Evolutionary conservation across 2,329 filamentous ascomycete species (phyloP), one percentile per base, ranked within the genome.

Genomic region (Bipolaris zeicola): DNA sequence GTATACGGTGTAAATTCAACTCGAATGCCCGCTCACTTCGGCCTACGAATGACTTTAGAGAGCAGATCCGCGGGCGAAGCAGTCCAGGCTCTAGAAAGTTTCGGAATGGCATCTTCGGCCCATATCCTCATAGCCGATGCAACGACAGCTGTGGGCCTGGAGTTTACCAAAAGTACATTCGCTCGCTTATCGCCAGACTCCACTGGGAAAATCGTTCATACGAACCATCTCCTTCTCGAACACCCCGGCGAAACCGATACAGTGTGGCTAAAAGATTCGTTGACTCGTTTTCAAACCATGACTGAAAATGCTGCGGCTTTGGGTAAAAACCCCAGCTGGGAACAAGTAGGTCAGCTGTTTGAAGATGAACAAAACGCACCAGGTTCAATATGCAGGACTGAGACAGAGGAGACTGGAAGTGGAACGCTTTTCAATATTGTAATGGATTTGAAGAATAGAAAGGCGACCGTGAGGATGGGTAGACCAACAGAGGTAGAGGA

Each of bases 1-100:
- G 84, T 83, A 3, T 78, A 79, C 2, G 85, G 85, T 1, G 80
- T 87, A 45, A 78, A 85, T 63, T 63, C 72, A 2, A 70, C 72
- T 1, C 80, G 79, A 6, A 63, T 88, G 2, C 86, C 87, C 0
- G 82, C 86, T n/a, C 87, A 89, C 65, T 75, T 89, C 6, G 85
- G 83, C 0, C 77, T 89, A 5, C 78, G 87, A 1, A 71, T 79
- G 16, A 81, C 80, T 4, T 71, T 89, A 1, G 85, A 89, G 49
- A 82, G 80, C 26, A 49, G 24, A 0, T 83, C 80, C 2, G 78
- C 78, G 0, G 72, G 72, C 0, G 77, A 80, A 42, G 85, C 84
- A 11, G 74, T 85, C 1, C 50, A 67, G 1, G 75, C 70, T 20
- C 65, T 85, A 14, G 72, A 80, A 55, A 67, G 69, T 38, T 65